Evolutionary conservation across 164 flowering plant genomes (phyloP), one percentile per base, ranked within the genome.

Genomic region (Aristolochia fimbriata): DNA sequence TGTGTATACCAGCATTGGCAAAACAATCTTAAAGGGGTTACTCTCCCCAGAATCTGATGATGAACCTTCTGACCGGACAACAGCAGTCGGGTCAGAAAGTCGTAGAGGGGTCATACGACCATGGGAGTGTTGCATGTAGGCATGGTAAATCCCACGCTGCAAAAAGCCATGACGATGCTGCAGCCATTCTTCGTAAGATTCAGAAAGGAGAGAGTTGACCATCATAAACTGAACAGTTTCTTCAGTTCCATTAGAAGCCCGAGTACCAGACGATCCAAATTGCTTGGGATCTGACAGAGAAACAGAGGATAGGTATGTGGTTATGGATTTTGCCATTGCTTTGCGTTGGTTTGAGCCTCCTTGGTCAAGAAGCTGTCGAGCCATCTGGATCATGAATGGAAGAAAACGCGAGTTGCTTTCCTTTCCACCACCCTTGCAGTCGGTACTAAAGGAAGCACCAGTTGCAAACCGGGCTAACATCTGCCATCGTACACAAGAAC

Each of bases 191-290:
- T 88, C 95, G 51, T 94, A 91, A 1, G 97, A 86, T 68, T 88
- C 96, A 0, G 89, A 79, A 6, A 94, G 85, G 47, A 94, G 85
- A 11, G 99, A 94, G 61, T 79, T 86, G 22, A 90, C 96, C 99
- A 94, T 91, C 99, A 94, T 94, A 73, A 86, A 91, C 66, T 94
- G 99, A 51, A 94, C 91, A 22, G 91, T 86, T 65, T 94, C 97
- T 57, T 90, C 99, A 4, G 86, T 75, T 47, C 80, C 87, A 11
- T 47, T 41, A 2, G 85, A 71, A 21, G 86, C 54, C 15, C 78
- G 83, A 13, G 67, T 22, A 27, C 73, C 80, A 48, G 80, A 30
- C 27, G 84, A 72, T 48, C 79, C 56, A 4, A 83, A 58, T 16
- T 82, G 61, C 62, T 77, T 77, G 41, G 85, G 62, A 45, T 85